Evolutionary conservation across 169 alveolate genomes (phyloP).

Genomic region (Blepharisma undulans): DNA sequence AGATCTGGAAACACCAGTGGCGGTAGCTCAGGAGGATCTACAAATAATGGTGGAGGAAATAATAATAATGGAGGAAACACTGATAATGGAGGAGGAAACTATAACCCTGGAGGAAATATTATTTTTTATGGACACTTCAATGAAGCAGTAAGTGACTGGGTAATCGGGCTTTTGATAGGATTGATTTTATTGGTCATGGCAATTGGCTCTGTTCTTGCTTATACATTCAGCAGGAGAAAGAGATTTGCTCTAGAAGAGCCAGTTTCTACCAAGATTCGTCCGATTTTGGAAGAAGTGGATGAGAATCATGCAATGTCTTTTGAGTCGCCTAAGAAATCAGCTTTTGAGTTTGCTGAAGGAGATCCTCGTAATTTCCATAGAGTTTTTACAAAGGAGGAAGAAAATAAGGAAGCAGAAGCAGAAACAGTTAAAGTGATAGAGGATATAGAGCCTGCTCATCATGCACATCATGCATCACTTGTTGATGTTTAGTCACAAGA

Average conservation of each 20-base stretch:
- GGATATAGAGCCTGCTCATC: neutral
- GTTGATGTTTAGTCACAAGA: neutral
- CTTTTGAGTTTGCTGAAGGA: neutral
- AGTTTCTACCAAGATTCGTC: neutral
- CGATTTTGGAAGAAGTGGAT: neutral
- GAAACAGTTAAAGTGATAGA: neutral
- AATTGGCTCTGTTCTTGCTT: neutral
- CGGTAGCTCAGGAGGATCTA: neutral
- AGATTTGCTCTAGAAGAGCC: neutral
- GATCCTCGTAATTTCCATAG: neutral
- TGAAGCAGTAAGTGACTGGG: constrained; percentile 7
- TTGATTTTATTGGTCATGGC: neutral
- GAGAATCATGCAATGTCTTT: neutral
- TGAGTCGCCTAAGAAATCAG: neutral
- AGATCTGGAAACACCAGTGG: neutral
- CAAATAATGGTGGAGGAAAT: neutral
- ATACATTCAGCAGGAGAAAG: neutral
- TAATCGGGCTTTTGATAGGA: neutral
- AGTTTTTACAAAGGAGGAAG: neutral
- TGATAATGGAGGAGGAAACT: neutral
- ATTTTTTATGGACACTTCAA: neutral
- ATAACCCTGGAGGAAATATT: neutral
- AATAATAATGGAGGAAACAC: neutral
- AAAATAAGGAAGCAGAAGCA: neutral
- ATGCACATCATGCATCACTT: neutral